Evolutionary conservation across 2,329 filamentous ascomycete genomes (phyloP), one percentile per base, ranked within the genome.

Genomic region (Hymenoscyphus infarciens): DNA sequence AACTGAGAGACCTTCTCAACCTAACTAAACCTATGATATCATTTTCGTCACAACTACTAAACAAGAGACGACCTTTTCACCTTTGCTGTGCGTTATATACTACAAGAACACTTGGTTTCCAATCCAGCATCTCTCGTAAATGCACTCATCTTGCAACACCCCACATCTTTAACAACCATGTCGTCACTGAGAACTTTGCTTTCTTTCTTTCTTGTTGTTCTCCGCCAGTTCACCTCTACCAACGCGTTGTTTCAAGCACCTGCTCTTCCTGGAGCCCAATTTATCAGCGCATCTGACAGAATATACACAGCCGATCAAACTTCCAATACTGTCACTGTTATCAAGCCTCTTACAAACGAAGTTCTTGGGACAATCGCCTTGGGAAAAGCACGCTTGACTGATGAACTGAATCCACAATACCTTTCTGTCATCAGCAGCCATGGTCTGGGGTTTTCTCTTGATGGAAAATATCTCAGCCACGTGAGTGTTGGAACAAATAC

Each of bases 261-360:
- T 45, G 52, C 59, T 19, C 54, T 52, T 25, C 53, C 53, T 25
- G 59, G 59, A 19, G 45, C 53, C 3, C 59, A 61, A 49, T 2
- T 35, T 31, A 61, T 61, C n/a, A 52, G 54, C 45, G 25, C 38
- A 2, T 56, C 59, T 19, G 59, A 61, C 31, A 33, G 59, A 33
- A 49, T 61, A 15, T 61, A 61, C 33, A 61, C 59, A 3, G 59
- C 53, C 5, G 59, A 61, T 56, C 59, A 61, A 19, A 57, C 53
- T 16, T 61, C 59, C 10, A 61, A 61, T 53, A 61, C 59, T 3
- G 45, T 61, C n/a, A 61, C 59, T 22, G 59, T 61, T 16, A 56
- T 61, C 53, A 61, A 57, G 27, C 59, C 59, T 8, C 29, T 61
- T 25, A 57, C 52, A 7, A 49, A 61, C 42, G 52, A 61, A 42